phyloP scores from a whole-genome alignment of 495 filamentous ascomycete species.

The Pyronema domesticum region DNA sequence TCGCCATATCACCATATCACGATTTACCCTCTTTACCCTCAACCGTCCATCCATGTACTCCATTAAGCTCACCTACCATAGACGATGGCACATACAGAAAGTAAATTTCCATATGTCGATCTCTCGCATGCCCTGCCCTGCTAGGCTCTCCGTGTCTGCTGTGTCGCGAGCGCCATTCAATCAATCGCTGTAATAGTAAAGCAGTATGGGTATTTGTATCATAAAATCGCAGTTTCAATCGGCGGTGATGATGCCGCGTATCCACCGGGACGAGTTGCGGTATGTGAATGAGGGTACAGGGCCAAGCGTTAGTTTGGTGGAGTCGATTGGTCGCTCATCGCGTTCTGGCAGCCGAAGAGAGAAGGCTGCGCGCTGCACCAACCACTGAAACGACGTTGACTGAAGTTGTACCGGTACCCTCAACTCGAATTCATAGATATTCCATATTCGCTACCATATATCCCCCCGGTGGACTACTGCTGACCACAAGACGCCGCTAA shows the following conservation, averaged over 20 bases:
- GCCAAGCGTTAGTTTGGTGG: constrained; percentile 23
- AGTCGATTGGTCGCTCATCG: constrained; percentile 1
- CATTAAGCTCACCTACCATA: no score
- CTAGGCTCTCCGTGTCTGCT: no score
- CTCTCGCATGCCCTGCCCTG: no score
- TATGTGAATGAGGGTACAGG: constrained; percentile 25
- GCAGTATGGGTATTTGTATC: no score
- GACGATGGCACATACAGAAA: no score
- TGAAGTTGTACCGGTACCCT: neutral
- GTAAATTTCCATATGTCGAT: no score
- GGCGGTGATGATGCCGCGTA: neutral
- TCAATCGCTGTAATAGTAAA: no score
- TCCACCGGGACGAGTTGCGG: neutral
- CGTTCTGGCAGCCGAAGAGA: neutral
- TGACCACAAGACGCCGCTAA: neutral
- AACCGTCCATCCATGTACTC: no score
- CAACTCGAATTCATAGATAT: constrained; percentile 4
- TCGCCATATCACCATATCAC: no score
- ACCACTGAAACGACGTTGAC: neutral
- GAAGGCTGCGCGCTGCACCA: neutral
- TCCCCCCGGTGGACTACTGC: neutral
- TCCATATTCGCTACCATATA: neutral
- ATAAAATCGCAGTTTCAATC: no score
- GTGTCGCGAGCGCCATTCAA: no score
- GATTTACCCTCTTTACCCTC: no score